Base-by-base conservation (phyloP, 441 rosid genomes). In the Flueggea neowawraea region DNA sequence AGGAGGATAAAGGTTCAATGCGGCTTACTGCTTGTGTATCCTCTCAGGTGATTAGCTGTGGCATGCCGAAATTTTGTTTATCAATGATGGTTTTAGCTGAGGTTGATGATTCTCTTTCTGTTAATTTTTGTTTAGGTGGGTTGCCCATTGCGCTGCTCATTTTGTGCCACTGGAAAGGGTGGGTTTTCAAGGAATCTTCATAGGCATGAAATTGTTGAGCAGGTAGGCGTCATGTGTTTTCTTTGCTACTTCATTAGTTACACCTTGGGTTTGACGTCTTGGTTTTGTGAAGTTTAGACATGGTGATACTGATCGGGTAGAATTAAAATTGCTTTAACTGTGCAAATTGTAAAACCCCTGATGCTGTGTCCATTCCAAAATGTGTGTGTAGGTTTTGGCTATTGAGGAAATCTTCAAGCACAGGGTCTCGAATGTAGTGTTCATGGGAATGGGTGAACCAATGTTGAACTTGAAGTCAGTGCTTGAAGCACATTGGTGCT, bases 391-490 rank as follows among this genome's bases (percentile, higher is more conserved):
- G 98, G 94, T 95, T 57, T 74, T 91, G 77, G 99, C 96, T 16
- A 79, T 91, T 15, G 99, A 89, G 86, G 93, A 95, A 31, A 76
- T 83, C 52, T 91, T 95, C 75, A 81, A 91, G 82, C 92, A 84
- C 66, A 85, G 97, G 57, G 99, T 89, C 80, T 84, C 92, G 55
- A 95, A 95, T 79, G 96, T 91, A 13, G 99, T 89, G 44, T 95
- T 95, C 67, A 91, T 91, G 97, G 99, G 99, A 58, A 91, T 88
- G 97, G 99, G 98, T 33, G 99, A 95, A 68, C 99, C 98, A 16
- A 89, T 95, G 98, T 75, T 95, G 77, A 95, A 95, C 74, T 78
- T 94, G 57, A 89, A 91, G 71, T 73, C 94, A 5, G 97, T 91
- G 54, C 84, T 95, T 64, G 96, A 89, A 58, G 96, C 98, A 16